These are phyloP conservation scores for Paspalum vaginatum DNA, from an alignment of 176 grass and related monocot genomes.

Conservation along the genomic window DNA sequence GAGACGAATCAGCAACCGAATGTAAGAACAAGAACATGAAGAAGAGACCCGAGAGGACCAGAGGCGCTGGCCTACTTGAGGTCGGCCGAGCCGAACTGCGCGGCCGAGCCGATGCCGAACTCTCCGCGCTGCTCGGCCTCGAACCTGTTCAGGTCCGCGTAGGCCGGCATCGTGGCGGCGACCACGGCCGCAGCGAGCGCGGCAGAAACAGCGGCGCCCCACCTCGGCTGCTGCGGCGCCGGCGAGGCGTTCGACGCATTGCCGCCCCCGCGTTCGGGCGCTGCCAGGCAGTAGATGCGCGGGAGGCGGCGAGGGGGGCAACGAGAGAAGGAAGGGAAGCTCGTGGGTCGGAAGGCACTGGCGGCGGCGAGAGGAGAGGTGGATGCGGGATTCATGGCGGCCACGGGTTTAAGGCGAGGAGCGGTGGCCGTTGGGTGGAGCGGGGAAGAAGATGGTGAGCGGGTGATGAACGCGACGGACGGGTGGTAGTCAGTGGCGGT, in stretches of 20 bases:
- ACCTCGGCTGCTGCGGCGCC: slow-evolving; percentile 49
- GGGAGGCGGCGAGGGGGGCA: slow-evolving; percentile 6
- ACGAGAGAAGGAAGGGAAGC: neutral
- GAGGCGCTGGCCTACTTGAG: slow-evolving; percentile 63
- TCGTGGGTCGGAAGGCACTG: neutral
- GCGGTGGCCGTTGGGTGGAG: neutral
- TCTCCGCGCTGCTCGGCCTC: slow-evolving; percentile 85
- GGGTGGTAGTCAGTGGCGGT: too few relatives aligned
- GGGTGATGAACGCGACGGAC: slow-evolving; percentile 12
- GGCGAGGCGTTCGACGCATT: slow-evolving; percentile 50
- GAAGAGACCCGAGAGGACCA: neutral
- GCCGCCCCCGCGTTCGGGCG: slow-evolving; percentile 25
- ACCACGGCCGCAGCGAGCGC: slow-evolving; percentile 65
- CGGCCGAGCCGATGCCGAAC: slow-evolving; percentile 92
- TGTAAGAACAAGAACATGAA: slow-evolving; percentile 10
- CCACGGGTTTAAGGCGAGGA: slow-evolving; percentile 4
- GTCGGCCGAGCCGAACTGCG: slow-evolving; percentile 91
- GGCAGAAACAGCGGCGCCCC: slow-evolving; percentile 68
- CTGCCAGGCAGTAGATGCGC: slow-evolving; percentile 59
- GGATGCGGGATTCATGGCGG: slow-evolving; percentile 65
- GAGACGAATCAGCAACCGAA: slow-evolving; percentile 14
- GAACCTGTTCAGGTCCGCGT: slow-evolving; percentile 86
- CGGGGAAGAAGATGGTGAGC: slow-evolving; percentile 2
- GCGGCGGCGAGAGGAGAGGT: slow-evolving; percentile 48
- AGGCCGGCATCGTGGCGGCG: slow-evolving; percentile 46